Percentiles rank a stretch among this genome's conserved stretches.
Conservation (phyloP, 78 protist species). For the Creolimax fragrantissima region DNA sequence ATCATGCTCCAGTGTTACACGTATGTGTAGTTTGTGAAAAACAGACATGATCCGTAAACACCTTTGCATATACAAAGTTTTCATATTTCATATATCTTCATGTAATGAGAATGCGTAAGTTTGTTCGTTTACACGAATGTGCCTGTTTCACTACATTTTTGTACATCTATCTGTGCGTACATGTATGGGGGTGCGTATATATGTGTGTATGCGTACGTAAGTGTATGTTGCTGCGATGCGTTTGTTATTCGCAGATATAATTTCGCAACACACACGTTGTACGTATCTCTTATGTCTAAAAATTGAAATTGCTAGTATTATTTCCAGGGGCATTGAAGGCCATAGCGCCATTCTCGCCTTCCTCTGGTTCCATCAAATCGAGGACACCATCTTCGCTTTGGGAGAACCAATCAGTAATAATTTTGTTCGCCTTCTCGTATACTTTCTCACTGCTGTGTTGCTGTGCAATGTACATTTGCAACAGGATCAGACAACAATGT, state of each 20-base stretch:
- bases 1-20: too few species aligned
- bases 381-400: background rate
- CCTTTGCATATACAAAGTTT: too few species aligned
- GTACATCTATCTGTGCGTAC: background rate
- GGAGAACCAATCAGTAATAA: background rate
- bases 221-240: too few species aligned
- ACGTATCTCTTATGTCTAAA: too few species aligned
- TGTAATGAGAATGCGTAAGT: background rate
- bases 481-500: too few species aligned
- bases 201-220: background rate
- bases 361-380: background rate
- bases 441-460: constrained; percentile 62
- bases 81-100: too few species aligned
- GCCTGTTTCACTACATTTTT: background rate
- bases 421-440: constrained; percentile 50
- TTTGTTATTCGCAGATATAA: too few species aligned
- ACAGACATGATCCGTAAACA: too few species aligned
- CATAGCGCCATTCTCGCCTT: background rate
- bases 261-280: too few species aligned
- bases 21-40: too few species aligned
- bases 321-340: background rate
- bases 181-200: background rate
- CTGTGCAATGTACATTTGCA: too few species aligned
- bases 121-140: background rate
- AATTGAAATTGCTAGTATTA: background rate